phyloP scores from a whole-genome alignment of 495 filamentous ascomycete genomes.

The Elasticomyces elasticus region DNA sequence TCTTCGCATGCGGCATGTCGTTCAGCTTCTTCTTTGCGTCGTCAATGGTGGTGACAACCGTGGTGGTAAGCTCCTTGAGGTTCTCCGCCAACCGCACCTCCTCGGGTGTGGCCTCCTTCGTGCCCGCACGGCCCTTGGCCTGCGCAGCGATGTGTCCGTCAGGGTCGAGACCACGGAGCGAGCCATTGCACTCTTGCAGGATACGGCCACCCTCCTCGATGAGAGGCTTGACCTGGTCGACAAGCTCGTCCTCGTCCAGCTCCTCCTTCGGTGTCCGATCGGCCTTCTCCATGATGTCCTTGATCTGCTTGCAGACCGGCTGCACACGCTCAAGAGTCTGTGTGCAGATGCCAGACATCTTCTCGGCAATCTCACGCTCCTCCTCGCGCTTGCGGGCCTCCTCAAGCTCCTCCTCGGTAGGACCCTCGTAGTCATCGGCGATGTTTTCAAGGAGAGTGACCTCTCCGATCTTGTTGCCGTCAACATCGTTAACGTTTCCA shows the following conservation, averaged over 20 bases:
- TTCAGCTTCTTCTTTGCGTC: constrained; percentile 74
- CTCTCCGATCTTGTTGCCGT: constrained; percentile 72
- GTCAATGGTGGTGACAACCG: constrained; percentile 67
- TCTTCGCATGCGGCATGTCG: constrained; percentile 89
- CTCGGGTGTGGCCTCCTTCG: constrained; percentile 75
- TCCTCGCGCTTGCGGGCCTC: constrained; percentile 49
- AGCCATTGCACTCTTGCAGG: constrained; percentile 78
- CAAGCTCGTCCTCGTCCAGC: constrained; percentile 81
- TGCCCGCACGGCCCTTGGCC: constrained; percentile 70
- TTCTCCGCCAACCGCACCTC: constrained; percentile 76
- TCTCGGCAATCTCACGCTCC: constrained; percentile 65
- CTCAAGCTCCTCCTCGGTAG: constrained; percentile 43
- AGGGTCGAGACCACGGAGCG: constrained; percentile 82
- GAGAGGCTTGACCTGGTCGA: constrained; percentile 72
- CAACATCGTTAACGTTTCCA: constrained; percentile 72
- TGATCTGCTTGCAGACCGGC: constrained; percentile 81
- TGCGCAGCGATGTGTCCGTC: constrained; percentile 77
- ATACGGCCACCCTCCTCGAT: constrained; percentile 76
- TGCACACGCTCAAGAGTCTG: constrained; percentile 74
- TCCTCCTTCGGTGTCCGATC: constrained; percentile 81
- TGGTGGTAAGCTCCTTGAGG: constrained; percentile 63
- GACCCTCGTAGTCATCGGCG: constrained; percentile 44
- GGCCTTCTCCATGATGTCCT: constrained; percentile 69
- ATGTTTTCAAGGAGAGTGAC: constrained; percentile 71
- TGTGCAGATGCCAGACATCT: constrained; percentile 63